These are phyloP conservation scores for Thielaviopsis musarum DNA, from an alignment of 2,329 filamentous ascomycete species.

Conservation along the genomic window DNA sequence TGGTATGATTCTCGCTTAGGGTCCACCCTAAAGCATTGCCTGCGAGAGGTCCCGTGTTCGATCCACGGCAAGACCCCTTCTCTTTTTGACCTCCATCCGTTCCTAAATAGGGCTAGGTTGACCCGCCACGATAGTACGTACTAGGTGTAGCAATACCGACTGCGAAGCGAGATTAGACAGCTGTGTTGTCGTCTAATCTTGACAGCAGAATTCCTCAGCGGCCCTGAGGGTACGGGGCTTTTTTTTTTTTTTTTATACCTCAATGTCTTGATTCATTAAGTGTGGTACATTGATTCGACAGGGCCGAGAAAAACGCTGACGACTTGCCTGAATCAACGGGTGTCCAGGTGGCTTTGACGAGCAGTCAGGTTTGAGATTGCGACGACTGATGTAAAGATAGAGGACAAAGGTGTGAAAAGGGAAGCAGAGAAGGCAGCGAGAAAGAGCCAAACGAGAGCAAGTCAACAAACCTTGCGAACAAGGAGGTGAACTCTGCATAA, in stretches of 20 bases:
- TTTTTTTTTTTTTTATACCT: neutral
- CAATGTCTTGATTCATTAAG: neutral
- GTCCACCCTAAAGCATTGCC: conserved; percentile 22
- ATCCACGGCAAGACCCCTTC: too few species aligned
- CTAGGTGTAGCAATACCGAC: neutral
- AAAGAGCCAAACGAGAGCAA: neutral
- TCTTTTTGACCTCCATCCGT: too few species aligned
- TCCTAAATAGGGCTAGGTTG: too few species aligned
- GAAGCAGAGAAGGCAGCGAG: too few species aligned
- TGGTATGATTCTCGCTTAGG: conserved; percentile 59
- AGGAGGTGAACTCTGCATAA: neutral
- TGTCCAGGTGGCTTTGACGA: neutral
- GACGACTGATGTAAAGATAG: neutral
- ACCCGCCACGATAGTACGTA: too few species aligned
- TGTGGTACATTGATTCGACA: neutral
- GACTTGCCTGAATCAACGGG: neutral
- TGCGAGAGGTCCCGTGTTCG: too few species aligned
- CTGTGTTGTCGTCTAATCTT: neutral
- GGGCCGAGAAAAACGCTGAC: neutral
- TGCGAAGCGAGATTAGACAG: neutral
- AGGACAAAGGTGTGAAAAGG: neutral
- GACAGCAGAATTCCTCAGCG: neutral
- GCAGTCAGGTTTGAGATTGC: neutral
- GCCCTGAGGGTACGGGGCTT: neutral
- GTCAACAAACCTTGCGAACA: neutral